Conservation (phyloP, 331 rosid species). For the Erythrophleum ivorense region DNA sequence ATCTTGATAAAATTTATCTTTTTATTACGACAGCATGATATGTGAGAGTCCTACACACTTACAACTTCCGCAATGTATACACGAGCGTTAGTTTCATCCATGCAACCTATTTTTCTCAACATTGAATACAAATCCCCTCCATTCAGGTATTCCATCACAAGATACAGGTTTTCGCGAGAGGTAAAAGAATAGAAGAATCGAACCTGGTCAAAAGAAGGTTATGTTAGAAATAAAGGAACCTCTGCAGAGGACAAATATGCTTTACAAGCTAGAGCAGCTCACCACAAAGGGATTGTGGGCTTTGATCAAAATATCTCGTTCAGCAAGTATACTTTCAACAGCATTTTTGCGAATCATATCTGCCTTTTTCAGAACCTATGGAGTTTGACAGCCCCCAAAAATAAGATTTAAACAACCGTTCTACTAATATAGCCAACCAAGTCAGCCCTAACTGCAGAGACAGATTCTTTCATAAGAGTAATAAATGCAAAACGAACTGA, state of each 20-base stretch:
- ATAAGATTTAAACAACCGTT: no score
- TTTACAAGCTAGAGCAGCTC: constrained; percentile 58
- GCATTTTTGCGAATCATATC: constrained; percentile 98
- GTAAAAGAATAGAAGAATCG: constrained; percentile 98
- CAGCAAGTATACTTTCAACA: constrained; percentile 95
- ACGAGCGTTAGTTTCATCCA: constrained; percentile 88
- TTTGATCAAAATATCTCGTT: constrained; percentile 90
- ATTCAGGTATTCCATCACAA: constrained; percentile 94
- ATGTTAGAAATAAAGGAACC: no score
- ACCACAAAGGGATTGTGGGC: constrained; percentile 99
- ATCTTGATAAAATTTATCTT: no score
- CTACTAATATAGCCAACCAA: no score
- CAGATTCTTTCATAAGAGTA: no score
- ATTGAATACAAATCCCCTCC: constrained; percentile 95
- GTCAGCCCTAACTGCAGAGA: no score
- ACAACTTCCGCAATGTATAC: constrained; percentile 84
- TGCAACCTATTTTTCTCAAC: constrained; percentile 92
- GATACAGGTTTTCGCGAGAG: constrained; percentile 87
- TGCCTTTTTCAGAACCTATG: no score
- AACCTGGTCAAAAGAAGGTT: constrained; percentile 69
- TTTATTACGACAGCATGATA: no score
- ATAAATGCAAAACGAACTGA: no score
- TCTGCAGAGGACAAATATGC: no score
- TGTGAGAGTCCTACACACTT: no score
- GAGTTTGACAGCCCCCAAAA: constrained; percentile 56